phyloP scores from a whole-genome alignment of 371 early-diverging fungal genomes.

The Gilbertella persicaria region DNA sequence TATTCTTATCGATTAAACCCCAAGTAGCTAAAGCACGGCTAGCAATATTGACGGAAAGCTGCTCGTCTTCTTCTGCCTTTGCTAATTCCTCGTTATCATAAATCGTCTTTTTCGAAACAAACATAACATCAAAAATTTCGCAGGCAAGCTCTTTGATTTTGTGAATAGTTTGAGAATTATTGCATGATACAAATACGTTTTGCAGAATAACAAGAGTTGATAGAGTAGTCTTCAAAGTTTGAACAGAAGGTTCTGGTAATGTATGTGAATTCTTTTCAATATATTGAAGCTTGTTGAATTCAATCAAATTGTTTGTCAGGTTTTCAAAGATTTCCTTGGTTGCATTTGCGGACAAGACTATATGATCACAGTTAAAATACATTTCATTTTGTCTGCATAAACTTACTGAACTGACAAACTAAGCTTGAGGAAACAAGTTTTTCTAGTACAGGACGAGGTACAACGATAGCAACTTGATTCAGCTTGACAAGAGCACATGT shows the following conservation, averaged over 20 bases:
- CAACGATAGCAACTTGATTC: slow-evolving; percentile 3
- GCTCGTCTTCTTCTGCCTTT: slow-evolving; percentile 11
- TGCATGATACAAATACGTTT: background rate
- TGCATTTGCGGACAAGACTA: slow-evolving; percentile 10
- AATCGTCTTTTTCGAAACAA: slow-evolving; percentile 14
- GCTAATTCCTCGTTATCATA: slow-evolving; percentile 15
- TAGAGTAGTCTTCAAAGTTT: slow-evolving; percentile 10
- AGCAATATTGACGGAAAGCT: slow-evolving; percentile 2
- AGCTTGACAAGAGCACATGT: slow-evolving; percentile 1
- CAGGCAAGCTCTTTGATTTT: background rate
- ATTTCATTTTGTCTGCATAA: background rate
- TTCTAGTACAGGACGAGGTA: slow-evolving; percentile 21
- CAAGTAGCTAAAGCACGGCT: slow-evolving; percentile 20
- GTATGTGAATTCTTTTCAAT: background rate
- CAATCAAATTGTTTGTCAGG: slow-evolving; percentile 1
- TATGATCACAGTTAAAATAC: background rate
- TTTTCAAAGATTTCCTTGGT: background rate
- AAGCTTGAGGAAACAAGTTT: slow-evolving; percentile 15
- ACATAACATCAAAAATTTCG: slow-evolving; percentile 37
- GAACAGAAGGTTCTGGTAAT: slow-evolving; percentile 12
- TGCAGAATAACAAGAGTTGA: slow-evolving; percentile 23
- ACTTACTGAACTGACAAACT: slow-evolving; percentile 17
- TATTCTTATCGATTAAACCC: slow-evolving; percentile 10
- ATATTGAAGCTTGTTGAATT: slow-evolving; percentile 22
- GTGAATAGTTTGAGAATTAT: background rate